Percentiles rank a stretch among this genome's conserved stretches.
Conservation (phyloP, 2,329 filamentous ascomycete species). For the Pleoardoris graminearum region DNA sequence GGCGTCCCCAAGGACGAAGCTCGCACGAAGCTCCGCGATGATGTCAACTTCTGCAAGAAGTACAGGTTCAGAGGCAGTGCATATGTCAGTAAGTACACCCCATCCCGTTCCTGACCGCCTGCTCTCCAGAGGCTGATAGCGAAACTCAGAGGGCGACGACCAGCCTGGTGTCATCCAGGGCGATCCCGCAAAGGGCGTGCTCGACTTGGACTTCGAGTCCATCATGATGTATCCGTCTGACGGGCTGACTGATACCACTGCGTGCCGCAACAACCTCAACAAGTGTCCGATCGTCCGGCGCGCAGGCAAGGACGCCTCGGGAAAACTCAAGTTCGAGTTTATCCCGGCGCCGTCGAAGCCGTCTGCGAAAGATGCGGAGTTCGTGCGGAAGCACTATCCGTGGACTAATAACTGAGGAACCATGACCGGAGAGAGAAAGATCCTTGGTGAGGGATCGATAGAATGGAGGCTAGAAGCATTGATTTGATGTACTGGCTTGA, state of each 20-base stretch:
- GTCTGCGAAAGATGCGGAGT: background rate
- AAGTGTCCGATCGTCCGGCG: background rate
- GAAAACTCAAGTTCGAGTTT: background rate
- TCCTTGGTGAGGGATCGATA: too few species aligned
- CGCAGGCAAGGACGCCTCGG: background rate
- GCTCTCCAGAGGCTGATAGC: background rate
- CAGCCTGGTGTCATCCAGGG: background rate
- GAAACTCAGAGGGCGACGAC: background rate
- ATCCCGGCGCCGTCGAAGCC: background rate
- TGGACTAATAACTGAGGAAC: too few species aligned
- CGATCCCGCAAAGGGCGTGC: background rate
- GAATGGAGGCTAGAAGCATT: too few species aligned
- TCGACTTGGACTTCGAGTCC: constrained; percentile 4
- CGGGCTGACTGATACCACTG: background rate
- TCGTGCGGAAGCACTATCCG: background rate
- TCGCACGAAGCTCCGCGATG: background rate
- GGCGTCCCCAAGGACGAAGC: background rate
- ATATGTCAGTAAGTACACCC: background rate
- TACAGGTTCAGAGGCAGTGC: background rate
- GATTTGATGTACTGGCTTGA: too few species aligned
- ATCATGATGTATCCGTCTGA: constrained; percentile 5
- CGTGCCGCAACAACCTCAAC: background rate
- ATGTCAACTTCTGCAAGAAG: background rate
- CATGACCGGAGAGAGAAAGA: too few species aligned
- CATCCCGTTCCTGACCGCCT: background rate